Evolutionary conservation across 2,329 filamentous ascomycete species (phyloP).

Genomic region (Macrophomina tecta): DNA sequence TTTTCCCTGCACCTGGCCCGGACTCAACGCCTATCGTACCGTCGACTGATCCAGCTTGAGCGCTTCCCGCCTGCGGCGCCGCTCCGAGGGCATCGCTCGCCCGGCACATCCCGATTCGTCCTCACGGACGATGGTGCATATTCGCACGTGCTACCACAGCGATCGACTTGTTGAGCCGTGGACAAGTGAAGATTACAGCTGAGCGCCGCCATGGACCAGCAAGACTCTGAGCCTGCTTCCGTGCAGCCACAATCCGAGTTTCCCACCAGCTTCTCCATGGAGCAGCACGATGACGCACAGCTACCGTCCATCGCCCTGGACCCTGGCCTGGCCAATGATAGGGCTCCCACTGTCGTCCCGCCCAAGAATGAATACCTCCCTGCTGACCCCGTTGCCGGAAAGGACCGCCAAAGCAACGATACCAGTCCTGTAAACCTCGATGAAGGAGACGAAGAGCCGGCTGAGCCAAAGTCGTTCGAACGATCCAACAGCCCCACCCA

Average conservation of each 20-base stretch:
- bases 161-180: slow-evolving; percentile 5
- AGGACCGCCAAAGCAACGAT: slow-evolving; percentile 9
- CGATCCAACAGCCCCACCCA: slow-evolving; percentile 47
- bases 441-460: slow-evolving; percentile 50
- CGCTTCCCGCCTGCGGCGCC: background rate
- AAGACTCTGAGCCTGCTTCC: slow-evolving; percentile 11
- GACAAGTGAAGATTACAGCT: slow-evolving; percentile 10
- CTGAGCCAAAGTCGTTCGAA: slow-evolving; percentile 46
- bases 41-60: background rate
- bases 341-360: slow-evolving; percentile 18
- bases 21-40: background rate
- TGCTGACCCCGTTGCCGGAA: slow-evolving; percentile 5
- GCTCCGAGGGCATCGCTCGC: background rate
- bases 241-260: slow-evolving; percentile 4
- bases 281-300: slow-evolving; percentile 17
- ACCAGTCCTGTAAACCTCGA: slow-evolving; percentile 39
- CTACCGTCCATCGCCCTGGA: slow-evolving; percentile 14
- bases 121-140: slow-evolving; percentile 6
- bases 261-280: slow-evolving; percentile 13
- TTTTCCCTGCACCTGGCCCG: background rate
- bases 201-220: slow-evolving; percentile 22
- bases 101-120: background rate
- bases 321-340: slow-evolving; percentile 17
- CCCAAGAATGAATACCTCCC: slow-evolving; percentile 25
- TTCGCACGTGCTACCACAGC: slow-evolving; percentile 15